Evolutionary conservation across 805 yeast species (phyloP), one percentile per base, ranked within the genome.

Genomic region (Metschnikowia bowlesiae): DNA sequence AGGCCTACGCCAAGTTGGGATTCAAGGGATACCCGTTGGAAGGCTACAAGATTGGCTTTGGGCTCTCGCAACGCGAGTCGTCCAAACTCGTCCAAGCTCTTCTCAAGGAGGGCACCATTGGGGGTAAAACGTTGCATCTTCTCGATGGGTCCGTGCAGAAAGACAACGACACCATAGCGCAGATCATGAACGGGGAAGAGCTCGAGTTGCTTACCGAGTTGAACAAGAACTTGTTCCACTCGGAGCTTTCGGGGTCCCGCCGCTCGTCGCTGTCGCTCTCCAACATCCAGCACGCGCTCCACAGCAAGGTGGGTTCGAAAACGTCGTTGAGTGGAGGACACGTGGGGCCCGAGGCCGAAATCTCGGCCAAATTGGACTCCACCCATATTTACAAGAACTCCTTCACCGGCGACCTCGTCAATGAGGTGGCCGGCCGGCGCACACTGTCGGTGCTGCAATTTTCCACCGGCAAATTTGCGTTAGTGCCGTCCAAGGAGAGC

Each of bases 1-100:
- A 74, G 32, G 87, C 77, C 57, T 89, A 89, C 64, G 68, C 73
- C 35, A 69, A 73, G 54, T 80, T 84, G 55, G 96, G 91, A 0
- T 86, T 79, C 61, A 68, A 69, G 46, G 50, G 58, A 1, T 68
- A 58, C 51, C 74, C 75, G 0, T 31, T 68, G 10, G 71, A 70
- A 40, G 65, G 71, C 44, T 71, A 65, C 53, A 54, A 57, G 47
- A 50, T 71, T n/a, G 74, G 73, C 4, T 36, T 53, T 2, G 43
- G 61, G 5, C 36, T 62, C 14, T 37, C 62, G 4, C 44, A 58
- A 26, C 44, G 56, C 6, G 48, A 53, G 13, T 59, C 62, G 10
- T 57, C 60, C 47, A 42, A 47, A 14, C 43, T 63, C 3, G 55
- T 68, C 11, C 61, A 63, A 38, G 54, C 56, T 8, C 55, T 70